A percentile compares a stretch with the other conserved stretches of the same genome.
Evolutionary conservation across 2,329 filamentous ascomycete species (phyloP).

Genomic region (Colletotrichum costaricense): DNA sequence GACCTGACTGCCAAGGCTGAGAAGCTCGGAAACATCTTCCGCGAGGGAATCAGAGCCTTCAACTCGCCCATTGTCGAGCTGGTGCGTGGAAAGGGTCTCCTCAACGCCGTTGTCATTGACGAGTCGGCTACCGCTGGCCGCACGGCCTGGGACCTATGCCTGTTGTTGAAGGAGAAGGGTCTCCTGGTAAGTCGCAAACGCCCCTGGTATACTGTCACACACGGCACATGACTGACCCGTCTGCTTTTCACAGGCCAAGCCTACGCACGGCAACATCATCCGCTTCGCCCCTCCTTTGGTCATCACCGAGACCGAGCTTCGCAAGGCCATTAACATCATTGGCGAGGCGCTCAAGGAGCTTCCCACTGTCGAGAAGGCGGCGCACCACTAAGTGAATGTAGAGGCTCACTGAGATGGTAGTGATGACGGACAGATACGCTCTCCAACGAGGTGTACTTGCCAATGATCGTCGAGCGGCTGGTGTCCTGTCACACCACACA

Average conservation of each 20-base stretch:
- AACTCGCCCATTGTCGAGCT: constrained; percentile 83
- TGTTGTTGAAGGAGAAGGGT: constrained; percentile 95
- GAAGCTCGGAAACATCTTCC: constrained; percentile 83
- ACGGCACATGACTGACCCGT: constrained; percentile 33
- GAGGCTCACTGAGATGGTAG: not conserved
- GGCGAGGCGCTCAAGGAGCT: constrained; percentile 84
- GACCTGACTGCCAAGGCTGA: constrained; percentile 83
- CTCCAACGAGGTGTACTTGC: not conserved
- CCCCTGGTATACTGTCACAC: not conserved
- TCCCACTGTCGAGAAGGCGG: constrained; percentile 63
- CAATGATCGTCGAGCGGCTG: constrained; percentile 4
- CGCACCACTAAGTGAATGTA: constrained; percentile 46
- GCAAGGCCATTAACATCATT: constrained; percentile 82
- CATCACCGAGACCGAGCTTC: constrained; percentile 89
- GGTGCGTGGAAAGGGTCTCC: constrained; percentile 90
- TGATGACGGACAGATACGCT: not conserved
- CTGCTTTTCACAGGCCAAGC: constrained; percentile 79
- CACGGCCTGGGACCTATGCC: constrained; percentile 94
- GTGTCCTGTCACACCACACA: constrained; percentile 13
- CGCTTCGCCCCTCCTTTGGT: constrained; percentile 96
- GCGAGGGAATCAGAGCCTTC: constrained; percentile 79
- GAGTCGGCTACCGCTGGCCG: constrained; percentile 87
- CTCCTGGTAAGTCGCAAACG: constrained; percentile 75
- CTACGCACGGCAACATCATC: constrained; percentile 98
- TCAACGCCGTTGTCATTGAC: constrained; percentile 97